phyloP scores from a whole-genome alignment of 2,329 filamentous ascomycete genomes.

The Fusarium stilboides region DNA sequence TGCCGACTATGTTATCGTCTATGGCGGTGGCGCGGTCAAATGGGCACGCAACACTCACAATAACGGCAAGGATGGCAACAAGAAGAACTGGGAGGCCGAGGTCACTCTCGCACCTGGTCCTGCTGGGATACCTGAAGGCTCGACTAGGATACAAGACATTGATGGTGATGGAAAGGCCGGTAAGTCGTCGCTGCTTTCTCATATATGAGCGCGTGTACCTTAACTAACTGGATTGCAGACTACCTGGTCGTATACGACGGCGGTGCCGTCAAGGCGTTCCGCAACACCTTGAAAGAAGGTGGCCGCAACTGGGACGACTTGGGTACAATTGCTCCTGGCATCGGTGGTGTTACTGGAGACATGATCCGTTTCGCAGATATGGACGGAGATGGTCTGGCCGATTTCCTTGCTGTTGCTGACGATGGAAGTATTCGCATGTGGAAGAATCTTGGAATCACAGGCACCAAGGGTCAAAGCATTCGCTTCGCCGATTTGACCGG shows the following conservation, averaged over 20 bases:
- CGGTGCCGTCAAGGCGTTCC: constrained; percentile 38
- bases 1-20: constrained; percentile 35
- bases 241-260: constrained; percentile 39
- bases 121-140: neutral
- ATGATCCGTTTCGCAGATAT: constrained; percentile 41
- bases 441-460: constrained; percentile 34
- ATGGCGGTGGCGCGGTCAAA: constrained; percentile 8
- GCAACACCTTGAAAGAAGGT: constrained; percentile 21
- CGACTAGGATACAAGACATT: neutral
- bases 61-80: constrained; percentile 21
- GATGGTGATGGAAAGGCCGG: constrained; percentile 14
- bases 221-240: constrained; percentile 15
- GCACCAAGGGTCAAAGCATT: constrained; percentile 1
- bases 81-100: constrained; percentile 27
- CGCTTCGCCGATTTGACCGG: constrained; percentile 22
- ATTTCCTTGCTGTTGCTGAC: constrained; percentile 31
- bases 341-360: constrained; percentile 8
- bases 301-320: constrained; percentile 25
- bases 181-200: neutral
- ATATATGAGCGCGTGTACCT: no score
- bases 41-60: constrained; percentile 10
- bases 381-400: constrained; percentile 34
- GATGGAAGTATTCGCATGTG: constrained; percentile 41
- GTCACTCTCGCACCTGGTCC: constrained; percentile 3
- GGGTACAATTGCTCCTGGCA: constrained; percentile 22